Evolutionary conservation across 176 grass and related monocot species (phyloP).

Genomic region (Oryza brachyantha): DNA sequence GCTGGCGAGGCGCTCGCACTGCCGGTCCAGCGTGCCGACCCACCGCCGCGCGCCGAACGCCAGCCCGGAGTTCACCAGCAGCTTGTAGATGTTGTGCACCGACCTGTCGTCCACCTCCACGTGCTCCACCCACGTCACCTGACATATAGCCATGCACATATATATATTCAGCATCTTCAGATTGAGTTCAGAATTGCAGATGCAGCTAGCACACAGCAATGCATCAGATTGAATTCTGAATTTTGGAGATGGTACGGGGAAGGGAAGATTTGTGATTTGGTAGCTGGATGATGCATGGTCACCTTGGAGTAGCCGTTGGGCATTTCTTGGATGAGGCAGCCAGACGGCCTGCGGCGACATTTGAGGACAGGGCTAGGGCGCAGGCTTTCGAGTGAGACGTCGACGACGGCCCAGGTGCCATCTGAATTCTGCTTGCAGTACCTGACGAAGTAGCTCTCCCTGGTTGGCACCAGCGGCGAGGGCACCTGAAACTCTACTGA

Average conservation of each 20-base stretch:
- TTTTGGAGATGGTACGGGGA: neutral
- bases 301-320: constrained; percentile 98
- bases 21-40: constrained; percentile 75
- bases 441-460: constrained; percentile 86
- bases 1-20: constrained; percentile 89
- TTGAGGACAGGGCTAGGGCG: constrained; percentile 51
- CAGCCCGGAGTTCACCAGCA: constrained; percentile 73
- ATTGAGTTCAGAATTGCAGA: neutral
- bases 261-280: neutral
- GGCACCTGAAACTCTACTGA: constrained; percentile 98
- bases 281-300: neutral
- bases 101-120: constrained; percentile 93
- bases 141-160: neutral
- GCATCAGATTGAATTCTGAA: neutral
- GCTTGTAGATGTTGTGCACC: constrained; percentile 86
- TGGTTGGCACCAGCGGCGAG: constrained; percentile 79
- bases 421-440: constrained; percentile 94
- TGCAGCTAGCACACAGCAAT: no score
- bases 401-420: constrained; percentile 86
- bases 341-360: constrained; percentile 70
- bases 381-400: constrained; percentile 86
- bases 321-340: constrained; percentile 94
- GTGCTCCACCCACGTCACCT: constrained; percentile 97
- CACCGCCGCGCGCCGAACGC: constrained; percentile 82
- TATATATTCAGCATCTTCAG: neutral